phyloP scores from a whole-genome alignment of 176 grass and related monocot genomes.

The Hordeum marinum region DNA sequence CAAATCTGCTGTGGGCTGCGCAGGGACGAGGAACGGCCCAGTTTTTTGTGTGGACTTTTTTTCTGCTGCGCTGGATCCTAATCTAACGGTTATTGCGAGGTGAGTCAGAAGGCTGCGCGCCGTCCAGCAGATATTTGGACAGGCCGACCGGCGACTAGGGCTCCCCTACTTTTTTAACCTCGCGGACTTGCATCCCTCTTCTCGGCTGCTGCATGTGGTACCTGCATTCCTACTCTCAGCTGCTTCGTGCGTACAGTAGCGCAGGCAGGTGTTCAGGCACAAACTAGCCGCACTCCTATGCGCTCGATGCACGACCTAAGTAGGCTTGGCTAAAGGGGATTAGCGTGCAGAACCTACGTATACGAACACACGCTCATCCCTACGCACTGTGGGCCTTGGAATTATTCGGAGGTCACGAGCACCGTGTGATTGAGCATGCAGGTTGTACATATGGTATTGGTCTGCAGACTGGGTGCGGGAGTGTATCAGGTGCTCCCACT shows the following conservation, averaged over 20 bases:
- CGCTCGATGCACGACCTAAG: not conserved
- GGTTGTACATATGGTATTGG: not conserved
- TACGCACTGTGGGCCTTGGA: not conserved
- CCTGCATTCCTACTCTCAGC: not conserved
- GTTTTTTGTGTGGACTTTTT: too few species aligned
- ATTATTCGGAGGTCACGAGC: constrained; percentile 21
- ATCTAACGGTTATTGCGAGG: too few species aligned
- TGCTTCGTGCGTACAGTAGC: not conserved
- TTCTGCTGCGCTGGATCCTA: too few species aligned
- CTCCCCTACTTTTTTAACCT: too few species aligned
- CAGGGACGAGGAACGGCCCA: too few species aligned
- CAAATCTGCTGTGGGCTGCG: too few species aligned
- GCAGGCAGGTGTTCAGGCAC: not conserved
- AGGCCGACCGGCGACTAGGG: too few species aligned
- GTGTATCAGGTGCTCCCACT: too few species aligned
- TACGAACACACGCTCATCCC: not conserved
- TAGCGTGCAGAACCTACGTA: not conserved
- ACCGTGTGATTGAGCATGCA: not conserved
- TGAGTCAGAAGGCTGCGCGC: too few species aligned
- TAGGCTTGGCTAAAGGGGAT: not conserved
- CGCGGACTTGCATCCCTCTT: too few species aligned
- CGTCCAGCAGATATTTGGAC: too few species aligned
- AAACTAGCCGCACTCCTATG: constrained; percentile 27
- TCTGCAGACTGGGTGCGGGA: not conserved
- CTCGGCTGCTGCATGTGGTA: too few species aligned